phyloP scores from a whole-genome alignment of 2,329 filamentous ascomycete genomes.

The Dactylellina drechsleri region DNA sequence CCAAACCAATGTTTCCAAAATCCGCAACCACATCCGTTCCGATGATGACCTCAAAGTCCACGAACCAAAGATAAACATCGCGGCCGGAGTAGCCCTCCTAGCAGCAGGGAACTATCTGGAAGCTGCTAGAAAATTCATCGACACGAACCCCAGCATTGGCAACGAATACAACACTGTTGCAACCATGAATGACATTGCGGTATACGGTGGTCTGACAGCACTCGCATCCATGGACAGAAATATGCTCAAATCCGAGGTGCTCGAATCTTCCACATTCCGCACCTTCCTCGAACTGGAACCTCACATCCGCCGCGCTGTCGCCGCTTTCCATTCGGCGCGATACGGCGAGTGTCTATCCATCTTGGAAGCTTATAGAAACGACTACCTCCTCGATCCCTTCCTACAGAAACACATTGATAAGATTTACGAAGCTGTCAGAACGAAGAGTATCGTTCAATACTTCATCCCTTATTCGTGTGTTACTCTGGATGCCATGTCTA shows the following conservation, averaged over 20 bases:
- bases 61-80: slow-evolving; percentile 68
- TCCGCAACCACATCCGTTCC: slow-evolving; percentile 66
- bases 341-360: slow-evolving; percentile 86
- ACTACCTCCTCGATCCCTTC: slow-evolving; percentile 91
- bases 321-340: slow-evolving; percentile 87
- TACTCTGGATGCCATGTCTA: slow-evolving; percentile 79
- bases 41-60: slow-evolving; percentile 65
- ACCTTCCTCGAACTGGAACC: slow-evolving; percentile 91
- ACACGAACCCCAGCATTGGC: slow-evolving; percentile 68
- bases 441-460: slow-evolving; percentile 93
- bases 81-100: slow-evolving; percentile 71
- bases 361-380: slow-evolving; percentile 80
- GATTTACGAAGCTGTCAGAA: slow-evolving; percentile 80
- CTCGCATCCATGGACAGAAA: slow-evolving; percentile 86
- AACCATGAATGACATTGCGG: slow-evolving; percentile 85
- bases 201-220: slow-evolving; percentile 90
- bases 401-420: slow-evolving; percentile 76
- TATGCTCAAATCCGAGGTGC: slow-evolving; percentile 77
- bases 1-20: slow-evolving; percentile 73
- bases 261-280: slow-evolving; percentile 84
- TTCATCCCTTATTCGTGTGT: slow-evolving; percentile 90
- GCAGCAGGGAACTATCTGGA: slow-evolving; percentile 69
- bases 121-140: slow-evolving; percentile 78
- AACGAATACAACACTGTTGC: slow-evolving; percentile 75
- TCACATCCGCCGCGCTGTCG: slow-evolving; percentile 89